Percentiles rank a stretch among this genome's conserved stretches.
These are phyloP conservation scores for Metschnikowia gelsemii DNA, from an alignment of 805 yeast genomes.

Conservation along the genomic window DNA sequence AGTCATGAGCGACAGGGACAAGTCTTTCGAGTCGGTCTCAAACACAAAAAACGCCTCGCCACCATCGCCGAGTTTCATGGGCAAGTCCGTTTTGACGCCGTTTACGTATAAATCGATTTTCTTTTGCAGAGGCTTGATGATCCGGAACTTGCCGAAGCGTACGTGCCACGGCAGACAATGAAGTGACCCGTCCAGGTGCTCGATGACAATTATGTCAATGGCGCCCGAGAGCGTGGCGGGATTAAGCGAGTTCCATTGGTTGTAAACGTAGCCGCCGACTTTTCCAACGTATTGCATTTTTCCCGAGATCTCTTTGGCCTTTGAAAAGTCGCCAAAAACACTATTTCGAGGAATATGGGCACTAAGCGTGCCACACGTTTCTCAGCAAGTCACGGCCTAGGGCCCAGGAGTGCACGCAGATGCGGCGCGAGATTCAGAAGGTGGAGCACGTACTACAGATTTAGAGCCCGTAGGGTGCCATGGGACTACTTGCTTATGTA, in stretches of 20 bases:
- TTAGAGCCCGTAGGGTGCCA: no score
- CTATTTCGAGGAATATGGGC: no score
- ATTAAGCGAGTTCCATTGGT: constrained; percentile 95
- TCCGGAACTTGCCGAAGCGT: constrained; percentile 90
- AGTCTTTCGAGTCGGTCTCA: constrained; percentile 62
- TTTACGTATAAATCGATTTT: constrained; percentile 88
- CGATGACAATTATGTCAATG: constrained; percentile 92
- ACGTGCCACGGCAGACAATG: constrained; percentile 97
- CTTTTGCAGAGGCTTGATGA: constrained; percentile 91
- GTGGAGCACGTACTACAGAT: no score
- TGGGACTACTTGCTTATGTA: no score
- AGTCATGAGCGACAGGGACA: constrained; percentile 77
- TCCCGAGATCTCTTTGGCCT: neutral
- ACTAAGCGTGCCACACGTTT: no score
- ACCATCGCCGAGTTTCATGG: constrained; percentile 96
- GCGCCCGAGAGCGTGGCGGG: constrained; percentile 97
- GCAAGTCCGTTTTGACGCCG: constrained; percentile 74
- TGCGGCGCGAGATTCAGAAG: no score
- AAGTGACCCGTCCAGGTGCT: constrained; percentile 76
- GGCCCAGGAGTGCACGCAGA: no score
- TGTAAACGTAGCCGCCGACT: constrained; percentile 91
- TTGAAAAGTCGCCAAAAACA: no score
- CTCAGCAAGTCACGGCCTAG: no score
- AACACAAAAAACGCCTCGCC: constrained; percentile 98
- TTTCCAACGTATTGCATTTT: constrained; percentile 94